These are phyloP conservation scores for Chenopodium berlandieri DNA, from an alignment of 148 eudicot genomes.

Conservation along the genomic window DNA sequence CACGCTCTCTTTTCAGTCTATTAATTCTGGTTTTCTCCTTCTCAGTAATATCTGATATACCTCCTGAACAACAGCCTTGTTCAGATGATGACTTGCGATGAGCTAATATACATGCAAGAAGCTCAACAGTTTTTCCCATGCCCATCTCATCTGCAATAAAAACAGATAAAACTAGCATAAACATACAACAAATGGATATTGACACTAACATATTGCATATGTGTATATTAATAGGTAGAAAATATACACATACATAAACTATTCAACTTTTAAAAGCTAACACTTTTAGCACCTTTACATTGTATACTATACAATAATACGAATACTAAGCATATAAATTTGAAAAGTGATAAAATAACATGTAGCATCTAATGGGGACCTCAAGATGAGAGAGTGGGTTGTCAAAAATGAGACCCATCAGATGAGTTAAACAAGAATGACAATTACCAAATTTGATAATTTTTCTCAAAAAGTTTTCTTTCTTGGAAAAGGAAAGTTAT, in stretches of 20 bases:
- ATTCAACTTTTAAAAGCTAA: neutral
- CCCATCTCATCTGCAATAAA: slow-evolving; percentile 91
- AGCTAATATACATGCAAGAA: slow-evolving; percentile 83
- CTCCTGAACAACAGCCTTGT: slow-evolving; percentile 29
- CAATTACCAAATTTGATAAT: too few species aligned
- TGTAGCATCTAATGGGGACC: neutral
- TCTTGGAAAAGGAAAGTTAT: too few species aligned
- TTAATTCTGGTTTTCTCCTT: slow-evolving; percentile 40
- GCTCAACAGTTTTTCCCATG: slow-evolving; percentile 93
- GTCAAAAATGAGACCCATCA: too few species aligned
- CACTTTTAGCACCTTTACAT: neutral
- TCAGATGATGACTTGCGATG: slow-evolving; percentile 64
- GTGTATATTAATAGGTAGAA: neutral
- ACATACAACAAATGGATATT: neutral
- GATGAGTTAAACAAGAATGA: too few species aligned
- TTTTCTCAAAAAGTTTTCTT: too few species aligned
- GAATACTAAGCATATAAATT: neutral
- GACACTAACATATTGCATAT: too few species aligned
- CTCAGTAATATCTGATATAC: slow-evolving; percentile 28
- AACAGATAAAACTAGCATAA: slow-evolving; percentile 17
- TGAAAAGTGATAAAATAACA: neutral
- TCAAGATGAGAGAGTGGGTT: too few species aligned
- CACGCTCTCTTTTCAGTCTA: slow-evolving; percentile 86
- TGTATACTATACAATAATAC: neutral
- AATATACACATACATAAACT: neutral